Conservation (phyloP, 202 grass and related monocot genomes). For the Cymbopogon flexuosus region DNA sequence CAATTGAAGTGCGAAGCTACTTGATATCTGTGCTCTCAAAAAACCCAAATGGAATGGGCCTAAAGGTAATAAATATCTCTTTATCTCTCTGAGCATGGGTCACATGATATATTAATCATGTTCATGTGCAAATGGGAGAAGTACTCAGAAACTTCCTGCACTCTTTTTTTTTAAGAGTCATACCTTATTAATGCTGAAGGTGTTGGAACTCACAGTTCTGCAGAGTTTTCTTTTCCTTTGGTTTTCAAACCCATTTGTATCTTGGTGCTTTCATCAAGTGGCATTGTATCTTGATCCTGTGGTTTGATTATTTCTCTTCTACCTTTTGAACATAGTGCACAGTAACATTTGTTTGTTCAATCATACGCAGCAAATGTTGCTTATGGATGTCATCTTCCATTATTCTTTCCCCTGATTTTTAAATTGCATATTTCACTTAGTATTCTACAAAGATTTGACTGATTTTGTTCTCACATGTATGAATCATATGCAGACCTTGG, state of each 20-base stretch:
- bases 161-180: background rate
- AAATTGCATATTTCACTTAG: slow-evolving; percentile 5
- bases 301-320: background rate
- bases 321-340: slow-evolving; percentile 15
- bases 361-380: background rate
- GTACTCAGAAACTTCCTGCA: background rate
- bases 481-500: slow-evolving; percentile 63
- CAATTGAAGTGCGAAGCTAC: slow-evolving; percentile 45
- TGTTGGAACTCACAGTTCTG: background rate
- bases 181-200: background rate
- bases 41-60: slow-evolving; percentile 73
- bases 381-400: slow-evolving; percentile 10
- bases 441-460: background rate
- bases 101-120: background rate
- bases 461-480: slow-evolving; percentile 18
- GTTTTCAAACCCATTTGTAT: slow-evolving; percentile 10
- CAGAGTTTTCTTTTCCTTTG: background rate
- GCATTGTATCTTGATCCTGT: slow-evolving; percentile 10
- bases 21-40: slow-evolving; percentile 75
- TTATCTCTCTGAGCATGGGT: background rate
- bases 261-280: slow-evolving; percentile 12
- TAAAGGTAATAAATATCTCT: slow-evolving; percentile 60
- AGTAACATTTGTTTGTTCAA: background rate
- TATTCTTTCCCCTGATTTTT: slow-evolving; percentile 14
- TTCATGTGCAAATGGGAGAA: slow-evolving; percentile 18